phyloP scores from a whole-genome alignment of 1,284 basidiomycete species.

The Ustilago curta region DNA sequence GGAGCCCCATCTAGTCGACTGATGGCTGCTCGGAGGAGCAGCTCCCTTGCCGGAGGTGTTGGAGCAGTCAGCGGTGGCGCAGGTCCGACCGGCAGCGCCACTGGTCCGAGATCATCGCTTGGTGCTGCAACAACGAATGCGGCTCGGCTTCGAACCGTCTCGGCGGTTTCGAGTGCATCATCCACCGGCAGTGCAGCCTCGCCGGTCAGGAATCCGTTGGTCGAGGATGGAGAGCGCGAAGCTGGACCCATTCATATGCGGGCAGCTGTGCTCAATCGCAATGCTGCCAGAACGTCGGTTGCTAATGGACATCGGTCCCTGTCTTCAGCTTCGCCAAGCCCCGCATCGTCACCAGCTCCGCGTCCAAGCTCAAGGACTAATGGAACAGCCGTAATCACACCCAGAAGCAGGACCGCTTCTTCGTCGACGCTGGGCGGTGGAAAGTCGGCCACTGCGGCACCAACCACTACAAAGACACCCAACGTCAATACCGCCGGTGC shows the following conservation, averaged over 20 bases:
- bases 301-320: slow-evolving; percentile 38
- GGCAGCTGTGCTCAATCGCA: slow-evolving; percentile 62
- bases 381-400: not conserved
- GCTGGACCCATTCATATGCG: slow-evolving; percentile 59
- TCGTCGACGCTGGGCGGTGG: not conserved
- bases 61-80: not conserved
- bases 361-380: not conserved
- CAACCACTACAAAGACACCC: not conserved
- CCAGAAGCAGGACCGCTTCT: not conserved
- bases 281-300: slow-evolving; percentile 54
- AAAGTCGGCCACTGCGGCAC: not conserved
- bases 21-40: slow-evolving; percentile 16
- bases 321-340: slow-evolving; percentile 23
- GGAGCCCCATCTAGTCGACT: slow-evolving; percentile 10
- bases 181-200: not conserved
- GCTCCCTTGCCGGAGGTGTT: slow-evolving; percentile 6
- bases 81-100: not conserved
- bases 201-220: not conserved
- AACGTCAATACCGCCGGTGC: not conserved
- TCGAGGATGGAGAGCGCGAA: slow-evolving; percentile 51
- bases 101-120: slow-evolving; percentile 7
- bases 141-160: slow-evolving; percentile 10
- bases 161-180: slow-evolving; percentile 14
- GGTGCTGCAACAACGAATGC: not conserved
- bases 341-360: slow-evolving; percentile 7